Conservation (phyloP, 495 filamentous ascomycete genomes). For the Letharia columbiana region DNA sequence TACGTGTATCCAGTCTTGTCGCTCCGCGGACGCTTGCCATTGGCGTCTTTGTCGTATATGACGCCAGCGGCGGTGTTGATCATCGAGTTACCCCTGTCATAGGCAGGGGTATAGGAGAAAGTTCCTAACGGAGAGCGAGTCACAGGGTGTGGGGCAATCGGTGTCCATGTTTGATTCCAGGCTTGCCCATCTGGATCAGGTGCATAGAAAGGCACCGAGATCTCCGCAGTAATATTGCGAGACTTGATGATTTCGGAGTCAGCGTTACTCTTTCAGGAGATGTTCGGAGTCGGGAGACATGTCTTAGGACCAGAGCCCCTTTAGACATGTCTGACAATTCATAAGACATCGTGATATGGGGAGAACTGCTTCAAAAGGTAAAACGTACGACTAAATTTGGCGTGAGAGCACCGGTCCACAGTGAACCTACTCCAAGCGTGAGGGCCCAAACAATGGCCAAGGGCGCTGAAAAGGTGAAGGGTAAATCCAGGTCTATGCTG, state of each 20-base stretch:
- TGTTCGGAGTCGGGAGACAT: too few species aligned
- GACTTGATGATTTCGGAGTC: background rate
- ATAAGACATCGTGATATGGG: too few species aligned
- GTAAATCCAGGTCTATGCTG: background rate
- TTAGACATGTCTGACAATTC: too few species aligned
- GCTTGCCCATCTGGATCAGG: slow-evolving; percentile 3
- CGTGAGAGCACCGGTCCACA: slow-evolving; percentile 5
- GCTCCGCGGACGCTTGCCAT: slow-evolving; percentile 10
- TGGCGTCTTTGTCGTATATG: slow-evolving; percentile 4
- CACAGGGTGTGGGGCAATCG: slow-evolving; percentile 2
- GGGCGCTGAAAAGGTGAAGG: background rate
- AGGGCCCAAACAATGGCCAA: slow-evolving; percentile 5
- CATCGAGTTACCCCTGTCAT: slow-evolving; percentile 7
- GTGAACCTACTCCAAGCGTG: background rate
- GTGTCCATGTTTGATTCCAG: slow-evolving; percentile 12
- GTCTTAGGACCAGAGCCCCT: too few species aligned
- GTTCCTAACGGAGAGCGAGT: background rate
- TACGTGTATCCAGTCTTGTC: slow-evolving; percentile 12
- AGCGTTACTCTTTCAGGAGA: too few species aligned
- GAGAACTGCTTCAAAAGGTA: too few species aligned
- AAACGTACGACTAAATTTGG: background rate
- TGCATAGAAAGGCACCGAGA: background rate
- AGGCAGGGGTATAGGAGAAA: slow-evolving; percentile 6
- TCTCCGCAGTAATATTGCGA: background rate
- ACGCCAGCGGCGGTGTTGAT: slow-evolving; percentile 11